Evolutionary conservation across 2,329 filamentous ascomycete genomes (phyloP), one percentile per base, ranked within the genome.

Genomic region (Fusarium cicatricum): DNA sequence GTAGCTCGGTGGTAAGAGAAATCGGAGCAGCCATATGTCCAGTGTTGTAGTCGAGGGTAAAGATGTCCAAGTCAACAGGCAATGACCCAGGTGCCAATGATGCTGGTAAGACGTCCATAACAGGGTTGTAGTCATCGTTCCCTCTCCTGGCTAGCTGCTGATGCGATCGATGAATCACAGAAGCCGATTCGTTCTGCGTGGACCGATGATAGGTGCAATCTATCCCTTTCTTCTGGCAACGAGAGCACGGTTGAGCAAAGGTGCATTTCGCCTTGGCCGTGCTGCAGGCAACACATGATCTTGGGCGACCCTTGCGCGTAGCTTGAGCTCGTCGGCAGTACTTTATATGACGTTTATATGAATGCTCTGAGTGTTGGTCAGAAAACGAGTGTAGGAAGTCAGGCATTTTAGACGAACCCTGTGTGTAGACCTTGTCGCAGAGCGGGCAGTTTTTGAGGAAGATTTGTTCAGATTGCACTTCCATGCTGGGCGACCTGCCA

Each of bases 301-400:
- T 69, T 2, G 53, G 67, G 0, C 68, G 58, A 0, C 68, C 68
- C 11, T 69, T 71, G 4, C 68, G 66, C 11, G 36, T 60, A 0
- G 7, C n/a, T 14, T 69, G 64, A 1, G 68, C 68, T 10, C 62
- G 62, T 0, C 52, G 62, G 8, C 68, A 71, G 1, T 71, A 71
- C 9, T 59, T 65, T 4, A 70, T 26, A 32, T 71, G 68, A 0
- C 68, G 68, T 12, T 59, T 69, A 17, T 48, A 70, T 0, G 65
- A 44, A 2, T 64, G 46, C 16, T 65, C 67, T 70, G n/a, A 5
- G 1, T 1, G 2, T 10, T 1, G 8, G 16, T 58, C 5, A 63
- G 21, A 7, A 14, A 12, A 16, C 1, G 9, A n/a, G 6, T n/a
- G 16, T 3, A 10, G 1, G 5, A n/a, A 6, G 11, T 2, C 5